phyloP scores from a whole-genome alignment of 768 basidiomycete species.

The Pleurotus tuoliensis region DNA sequence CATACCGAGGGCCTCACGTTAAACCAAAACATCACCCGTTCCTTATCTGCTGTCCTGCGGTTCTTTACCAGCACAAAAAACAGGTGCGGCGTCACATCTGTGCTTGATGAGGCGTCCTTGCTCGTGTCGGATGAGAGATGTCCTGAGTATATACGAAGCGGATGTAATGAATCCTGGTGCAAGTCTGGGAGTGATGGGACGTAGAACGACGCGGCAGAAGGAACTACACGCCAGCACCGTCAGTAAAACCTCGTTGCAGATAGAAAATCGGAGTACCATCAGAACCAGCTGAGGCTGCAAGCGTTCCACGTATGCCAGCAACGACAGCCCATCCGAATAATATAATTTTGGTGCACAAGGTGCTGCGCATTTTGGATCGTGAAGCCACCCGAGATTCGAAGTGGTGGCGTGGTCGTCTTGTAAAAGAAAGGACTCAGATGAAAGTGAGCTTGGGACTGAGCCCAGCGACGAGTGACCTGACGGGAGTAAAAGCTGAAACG shows the following conservation, averaged over 20 bases:
- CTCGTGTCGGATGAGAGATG: slow-evolving; percentile 80
- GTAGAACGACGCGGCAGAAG: slow-evolving; percentile 82
- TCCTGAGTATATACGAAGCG: slow-evolving; percentile 80
- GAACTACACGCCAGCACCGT: slow-evolving; percentile 38
- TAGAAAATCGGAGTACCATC: background rate
- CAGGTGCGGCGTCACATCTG: slow-evolving; percentile 71
- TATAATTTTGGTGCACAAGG: slow-evolving; percentile 1
- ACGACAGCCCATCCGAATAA: background rate
- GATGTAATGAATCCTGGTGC: slow-evolving; percentile 63
- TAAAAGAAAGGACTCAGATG: background rate
- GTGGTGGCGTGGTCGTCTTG: background rate
- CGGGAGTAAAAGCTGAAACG: background rate
- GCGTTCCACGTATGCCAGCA: background rate
- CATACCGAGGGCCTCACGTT: slow-evolving; percentile 60
- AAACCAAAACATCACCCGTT: slow-evolving; percentile 94
- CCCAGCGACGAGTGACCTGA: background rate
- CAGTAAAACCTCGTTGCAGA: background rate
- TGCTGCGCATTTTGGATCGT: slow-evolving; percentile 1
- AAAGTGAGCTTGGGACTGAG: background rate
- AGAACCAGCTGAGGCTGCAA: background rate
- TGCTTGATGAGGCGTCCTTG: slow-evolving; percentile 40
- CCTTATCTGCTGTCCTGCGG: slow-evolving; percentile 81
- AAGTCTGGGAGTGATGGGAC: slow-evolving; percentile 74
- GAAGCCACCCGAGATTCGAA: background rate
- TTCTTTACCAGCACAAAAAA: slow-evolving; percentile 92